phyloP scores from a whole-genome alignment of 179 eudicot genomes.

The Spinacia oleracea region DNA sequence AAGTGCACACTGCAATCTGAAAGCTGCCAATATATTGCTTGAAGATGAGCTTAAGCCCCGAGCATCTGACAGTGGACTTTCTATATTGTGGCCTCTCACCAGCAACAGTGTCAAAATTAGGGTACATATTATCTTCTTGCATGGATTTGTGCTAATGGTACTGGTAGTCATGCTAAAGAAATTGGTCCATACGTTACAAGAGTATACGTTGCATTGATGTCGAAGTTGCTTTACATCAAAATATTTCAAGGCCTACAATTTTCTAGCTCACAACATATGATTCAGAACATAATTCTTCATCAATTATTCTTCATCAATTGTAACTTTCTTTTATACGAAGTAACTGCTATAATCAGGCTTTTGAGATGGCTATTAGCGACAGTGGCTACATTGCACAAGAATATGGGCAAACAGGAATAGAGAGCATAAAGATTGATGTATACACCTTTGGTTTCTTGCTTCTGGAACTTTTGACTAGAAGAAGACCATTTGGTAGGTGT shows the following conservation, averaged over 20 bases:
- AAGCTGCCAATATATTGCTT: conserved; percentile 81
- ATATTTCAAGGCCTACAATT: neutral
- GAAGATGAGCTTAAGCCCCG: conserved; percentile 83
- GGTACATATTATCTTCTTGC: conserved; percentile 37
- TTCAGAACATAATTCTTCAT: neutral
- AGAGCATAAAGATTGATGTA: conserved; percentile 65
- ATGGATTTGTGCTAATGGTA: neutral
- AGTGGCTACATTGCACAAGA: conserved; percentile 81
- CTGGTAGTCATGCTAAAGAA: neutral
- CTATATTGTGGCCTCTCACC: conserved; percentile 75
- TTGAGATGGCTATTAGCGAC: conserved; percentile 78
- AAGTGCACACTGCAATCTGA: conserved; percentile 76
- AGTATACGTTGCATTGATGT: neutral
- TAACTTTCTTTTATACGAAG: conserved; percentile 9
- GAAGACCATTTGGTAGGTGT: conserved; percentile 77
- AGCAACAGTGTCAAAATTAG: conserved; percentile 77
- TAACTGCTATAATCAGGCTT: conserved; percentile 56
- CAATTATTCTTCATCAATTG: neutral
- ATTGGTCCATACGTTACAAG: neutral
- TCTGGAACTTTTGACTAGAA: conserved; percentile 87
- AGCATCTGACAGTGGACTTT: conserved; percentile 71
- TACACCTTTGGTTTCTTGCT: conserved; percentile 92
- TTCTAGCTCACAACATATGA: neutral
- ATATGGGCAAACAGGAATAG: conserved; percentile 48
- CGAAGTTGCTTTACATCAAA: neutral